Evolutionary conservation across 179 eudicot species (phyloP), one percentile per base, ranked within the genome.

Genomic region (Corrigiola litoralis): DNA sequence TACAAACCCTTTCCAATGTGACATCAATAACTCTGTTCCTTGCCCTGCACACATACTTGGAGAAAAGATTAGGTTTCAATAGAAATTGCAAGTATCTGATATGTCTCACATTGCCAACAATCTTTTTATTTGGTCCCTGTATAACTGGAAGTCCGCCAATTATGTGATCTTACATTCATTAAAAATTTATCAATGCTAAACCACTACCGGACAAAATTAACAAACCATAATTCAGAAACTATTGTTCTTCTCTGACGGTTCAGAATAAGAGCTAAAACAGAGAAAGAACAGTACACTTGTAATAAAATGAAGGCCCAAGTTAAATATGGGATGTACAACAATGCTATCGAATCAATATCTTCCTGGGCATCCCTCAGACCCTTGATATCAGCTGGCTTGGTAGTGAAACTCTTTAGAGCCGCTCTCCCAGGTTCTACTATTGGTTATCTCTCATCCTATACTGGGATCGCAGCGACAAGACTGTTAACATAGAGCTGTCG

Each of bases 121-220:
- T 84, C 70, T 82, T 95, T 78, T 65, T 87, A 24, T 74, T 78
- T 44, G 84, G 70, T 37, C 90, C 97, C 63, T 95, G 97, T 0
- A 88, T 79, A 25, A 95, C 95, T 0, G 99, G 99, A 32, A 95
- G 88, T 34, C 99, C 99, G 20, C 99, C 99, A 4, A 95, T 88
- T 63, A 82, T 71, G 58, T 85, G 64, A 58, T 91, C 96, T 74
- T 85, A 91, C 99, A 95, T 91, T 61, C 79, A 74, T 67, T 85
- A 88, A 75, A 94, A 95, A 41, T 95, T 81, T 75, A 23, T 79
- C 74, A 41, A 86, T 73, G 68, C 88, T 83, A 16, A n/a, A 90
- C 71, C 49, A 94, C 87, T 97, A 90, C 76, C 58, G 68, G 64
- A 66, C 17, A 61, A 57, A 29, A 63, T 33, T 38, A 23, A 52